Conservation (phyloP, 768 basidiomycete genomes). For the Hirschioporus abietinus region DNA sequence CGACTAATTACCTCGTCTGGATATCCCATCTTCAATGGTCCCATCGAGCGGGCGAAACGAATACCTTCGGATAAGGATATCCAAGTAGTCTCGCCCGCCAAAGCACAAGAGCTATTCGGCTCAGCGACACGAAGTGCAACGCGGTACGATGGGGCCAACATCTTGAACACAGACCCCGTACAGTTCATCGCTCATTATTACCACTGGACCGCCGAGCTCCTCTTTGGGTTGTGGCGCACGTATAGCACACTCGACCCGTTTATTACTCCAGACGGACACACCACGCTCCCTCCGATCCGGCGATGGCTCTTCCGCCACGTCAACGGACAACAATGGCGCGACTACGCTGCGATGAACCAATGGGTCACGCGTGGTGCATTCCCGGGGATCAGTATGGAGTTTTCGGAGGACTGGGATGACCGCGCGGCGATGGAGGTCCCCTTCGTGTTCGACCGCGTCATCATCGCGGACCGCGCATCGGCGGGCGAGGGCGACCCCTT, state of each 20-base stretch:
- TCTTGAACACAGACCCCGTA: slow-evolving; percentile 69
- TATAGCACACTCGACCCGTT: slow-evolving; percentile 75
- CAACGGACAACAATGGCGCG: slow-evolving; percentile 78
- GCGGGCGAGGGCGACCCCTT: slow-evolving; percentile 70
- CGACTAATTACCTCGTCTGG: slow-evolving; percentile 69
- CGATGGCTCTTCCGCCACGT: slow-evolving; percentile 74
- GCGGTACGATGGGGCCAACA: slow-evolving; percentile 70
- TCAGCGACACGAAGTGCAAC: slow-evolving; percentile 42
- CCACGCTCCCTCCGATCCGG: slow-evolving; percentile 65
- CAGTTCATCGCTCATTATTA: slow-evolving; percentile 94
- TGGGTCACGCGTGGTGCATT: slow-evolving; percentile 76
- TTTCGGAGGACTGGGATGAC: slow-evolving; percentile 78
- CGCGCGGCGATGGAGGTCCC: slow-evolving; percentile 62
- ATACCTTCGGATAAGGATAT: slow-evolving; percentile 78
- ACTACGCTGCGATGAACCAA: slow-evolving; percentile 90
- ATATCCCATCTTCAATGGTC: slow-evolving; percentile 49
- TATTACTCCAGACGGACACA: slow-evolving; percentile 62
- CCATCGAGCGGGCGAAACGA: slow-evolving; percentile 49
- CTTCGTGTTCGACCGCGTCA: slow-evolving; percentile 81
- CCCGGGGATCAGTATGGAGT: slow-evolving; percentile 78
- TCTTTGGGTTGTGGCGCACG: slow-evolving; percentile 89
- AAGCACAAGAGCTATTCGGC: slow-evolving; percentile 69
- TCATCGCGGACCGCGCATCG: slow-evolving; percentile 83
- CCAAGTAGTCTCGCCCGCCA: slow-evolving; percentile 60
- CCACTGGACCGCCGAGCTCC: slow-evolving; percentile 89